Percentiles rank a stretch among this genome's conserved stretches.
These are phyloP conservation scores for Carex pumila DNA, from an alignment of 176 grass and related monocot genomes.

Conservation along the genomic window DNA sequence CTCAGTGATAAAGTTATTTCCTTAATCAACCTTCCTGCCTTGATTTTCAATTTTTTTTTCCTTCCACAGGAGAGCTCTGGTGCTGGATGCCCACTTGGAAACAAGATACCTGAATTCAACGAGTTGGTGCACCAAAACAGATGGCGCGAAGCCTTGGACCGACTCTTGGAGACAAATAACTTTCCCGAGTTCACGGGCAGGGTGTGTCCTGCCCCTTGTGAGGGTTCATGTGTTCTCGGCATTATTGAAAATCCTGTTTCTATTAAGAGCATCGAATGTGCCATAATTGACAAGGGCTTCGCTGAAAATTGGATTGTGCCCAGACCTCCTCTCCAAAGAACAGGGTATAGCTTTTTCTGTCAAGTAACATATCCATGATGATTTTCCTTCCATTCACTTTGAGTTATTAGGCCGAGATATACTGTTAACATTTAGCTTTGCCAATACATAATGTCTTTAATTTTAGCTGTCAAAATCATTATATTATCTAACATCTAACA, in stretches of 20 bases:
- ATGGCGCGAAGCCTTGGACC: slow-evolving; percentile 92
- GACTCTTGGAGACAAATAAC: slow-evolving; percentile 93
- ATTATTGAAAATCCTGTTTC: slow-evolving; percentile 98
- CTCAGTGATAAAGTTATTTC: background rate
- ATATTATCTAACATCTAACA: background rate
- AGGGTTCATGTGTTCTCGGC: slow-evolving; percentile 96
- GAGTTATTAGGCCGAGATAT: slow-evolving; percentile 18
- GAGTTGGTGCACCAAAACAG: slow-evolving; percentile 92
- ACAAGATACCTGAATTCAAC: slow-evolving; percentile 98
- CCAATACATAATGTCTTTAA: background rate
- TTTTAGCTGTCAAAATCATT: background rate
- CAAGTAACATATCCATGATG: slow-evolving; percentile 1
- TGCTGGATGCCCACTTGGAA: slow-evolving; percentile 96
- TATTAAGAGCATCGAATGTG: slow-evolving; percentile 98
- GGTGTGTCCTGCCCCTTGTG: slow-evolving; percentile 96
- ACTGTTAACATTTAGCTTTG: background rate
- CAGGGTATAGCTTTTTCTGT: slow-evolving; percentile 48
- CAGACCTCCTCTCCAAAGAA: slow-evolving; percentile 83
- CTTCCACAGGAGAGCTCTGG: slow-evolving; percentile 76
- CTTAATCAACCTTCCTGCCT: background rate
- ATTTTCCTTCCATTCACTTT: background rate
- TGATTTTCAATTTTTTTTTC: background rate
- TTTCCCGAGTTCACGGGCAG: slow-evolving; percentile 98
- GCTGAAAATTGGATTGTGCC: slow-evolving; percentile 95
- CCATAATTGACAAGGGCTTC: slow-evolving; percentile 97